phyloP scores from a whole-genome alignment of 1,284 basidiomycete genomes.

The Ustilago hordei region DNA sequence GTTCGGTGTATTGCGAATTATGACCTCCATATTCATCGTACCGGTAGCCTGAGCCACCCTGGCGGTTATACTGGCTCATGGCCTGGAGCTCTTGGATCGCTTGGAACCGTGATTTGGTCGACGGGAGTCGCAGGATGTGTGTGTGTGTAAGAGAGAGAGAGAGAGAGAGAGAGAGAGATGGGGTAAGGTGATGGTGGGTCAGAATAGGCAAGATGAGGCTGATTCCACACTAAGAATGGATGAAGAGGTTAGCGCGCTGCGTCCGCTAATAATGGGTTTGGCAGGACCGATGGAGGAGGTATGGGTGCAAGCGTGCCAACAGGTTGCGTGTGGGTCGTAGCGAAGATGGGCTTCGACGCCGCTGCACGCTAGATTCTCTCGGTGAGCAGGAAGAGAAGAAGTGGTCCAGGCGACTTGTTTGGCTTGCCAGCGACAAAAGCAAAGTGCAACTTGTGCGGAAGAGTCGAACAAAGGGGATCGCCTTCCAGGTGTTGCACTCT shows the following conservation, averaged over 20 bases:
- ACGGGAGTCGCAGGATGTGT: neutral
- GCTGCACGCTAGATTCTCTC: slow-evolving; percentile 2
- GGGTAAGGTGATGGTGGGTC: neutral
- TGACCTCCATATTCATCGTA: slow-evolving; percentile 23
- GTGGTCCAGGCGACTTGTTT: neutral
- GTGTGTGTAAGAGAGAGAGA: no score
- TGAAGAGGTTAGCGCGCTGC: slow-evolving; percentile 2
- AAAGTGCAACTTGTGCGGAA: neutral
- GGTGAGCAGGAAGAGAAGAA: neutral
- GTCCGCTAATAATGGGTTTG: slow-evolving; percentile 1
- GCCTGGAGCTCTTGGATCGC: neutral
- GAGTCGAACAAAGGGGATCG: neutral
- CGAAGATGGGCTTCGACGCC: neutral
- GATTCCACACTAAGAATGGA: neutral
- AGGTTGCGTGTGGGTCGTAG: neutral
- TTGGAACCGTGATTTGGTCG: neutral
- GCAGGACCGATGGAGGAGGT: neutral
- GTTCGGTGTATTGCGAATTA: slow-evolving; percentile 18
- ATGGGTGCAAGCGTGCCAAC: neutral
- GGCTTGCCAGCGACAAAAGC: slow-evolving; percentile 6
- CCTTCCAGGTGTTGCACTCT: neutral
- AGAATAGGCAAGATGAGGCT: neutral
- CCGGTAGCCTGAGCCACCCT: slow-evolving; percentile 17
- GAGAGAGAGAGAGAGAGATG: neutral
- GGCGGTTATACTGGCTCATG: slow-evolving; percentile 39